These are phyloP conservation scores for Nitzschia sp. DNA, from an alignment of 108 stramenopile species.

Conservation along the genomic window DNA sequence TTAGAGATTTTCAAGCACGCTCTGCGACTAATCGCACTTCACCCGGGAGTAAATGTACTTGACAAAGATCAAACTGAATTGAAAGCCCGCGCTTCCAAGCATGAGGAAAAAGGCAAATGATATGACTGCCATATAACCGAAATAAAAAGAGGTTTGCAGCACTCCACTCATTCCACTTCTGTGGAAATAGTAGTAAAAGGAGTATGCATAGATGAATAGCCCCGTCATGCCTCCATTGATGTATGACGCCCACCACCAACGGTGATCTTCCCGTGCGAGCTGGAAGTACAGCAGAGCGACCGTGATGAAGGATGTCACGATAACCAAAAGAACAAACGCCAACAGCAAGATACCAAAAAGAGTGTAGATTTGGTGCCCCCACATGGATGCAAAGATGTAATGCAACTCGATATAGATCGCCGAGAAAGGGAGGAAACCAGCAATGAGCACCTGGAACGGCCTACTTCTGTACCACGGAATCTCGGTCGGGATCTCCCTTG, in stretches of 20 bases:
- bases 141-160: conserved; percentile 94
- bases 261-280: conserved; percentile 95
- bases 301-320: conserved; percentile 93
- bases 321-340: conserved; percentile 90
- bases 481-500: conserved; percentile 92
- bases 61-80: conserved; percentile 91
- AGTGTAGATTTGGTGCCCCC: conserved; percentile 99
- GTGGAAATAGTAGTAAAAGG: conserved; percentile 95
- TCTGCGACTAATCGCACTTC: conserved; percentile 97
- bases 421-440: conserved; percentile 98
- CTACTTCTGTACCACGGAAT: conserved; percentile 81
- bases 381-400: conserved; percentile 98
- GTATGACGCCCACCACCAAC: conserved; percentile 99
- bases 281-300: conserved; percentile 98
- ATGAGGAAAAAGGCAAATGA: conserved; percentile 95
- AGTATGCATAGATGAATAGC: conserved; percentile 93
- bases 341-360: conserved; percentile 97
- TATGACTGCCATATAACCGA: conserved; percentile 97
- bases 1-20: too few relatives aligned
- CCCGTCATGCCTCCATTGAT: conserved; percentile 96
- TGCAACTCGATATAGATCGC: conserved; percentile 98
- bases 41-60: conserved; percentile 94
- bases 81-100: conserved; percentile 94
- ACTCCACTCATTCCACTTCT: conserved; percentile 94
- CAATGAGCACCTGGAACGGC: conserved; percentile 80